Evolutionary conservation across 2,329 filamentous ascomycete genomes (phyloP).

Genomic region (Sporothrix protearum): DNA sequence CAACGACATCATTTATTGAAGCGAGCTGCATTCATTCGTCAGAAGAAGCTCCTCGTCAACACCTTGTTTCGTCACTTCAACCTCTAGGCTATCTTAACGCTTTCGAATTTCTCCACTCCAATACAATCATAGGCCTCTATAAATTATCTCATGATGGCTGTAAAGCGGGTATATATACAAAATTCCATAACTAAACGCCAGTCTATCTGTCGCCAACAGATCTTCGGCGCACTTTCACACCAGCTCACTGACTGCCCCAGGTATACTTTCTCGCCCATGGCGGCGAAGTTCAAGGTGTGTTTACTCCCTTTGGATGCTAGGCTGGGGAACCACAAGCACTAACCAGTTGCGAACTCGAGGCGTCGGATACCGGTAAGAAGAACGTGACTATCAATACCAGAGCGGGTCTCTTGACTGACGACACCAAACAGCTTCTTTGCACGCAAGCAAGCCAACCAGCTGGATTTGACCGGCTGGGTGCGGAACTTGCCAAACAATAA

Average conservation of each 20-base stretch:
- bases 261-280: slow-evolving; percentile 64
- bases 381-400: background rate
- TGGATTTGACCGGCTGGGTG: slow-evolving; percentile 59
- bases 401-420: background rate
- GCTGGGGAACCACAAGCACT: background rate
- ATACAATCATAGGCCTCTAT: background rate
- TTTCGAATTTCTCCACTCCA: too few relatives aligned
- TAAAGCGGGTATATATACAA: slow-evolving; percentile 27
- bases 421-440: slow-evolving; percentile 50
- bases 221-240: background rate
- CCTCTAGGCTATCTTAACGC: background rate
- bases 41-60: background rate
- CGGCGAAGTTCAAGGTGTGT: slow-evolving; percentile 60
- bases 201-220: background rate
- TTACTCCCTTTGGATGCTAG: too few relatives aligned
- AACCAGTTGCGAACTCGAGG: slow-evolving; percentile 52
- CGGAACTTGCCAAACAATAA: slow-evolving; percentile 56
- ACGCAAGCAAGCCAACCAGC: slow-evolving; percentile 48
- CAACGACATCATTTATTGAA: background rate
- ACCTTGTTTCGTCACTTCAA: background rate
- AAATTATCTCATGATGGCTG: slow-evolving; percentile 17
- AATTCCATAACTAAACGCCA: background rate
- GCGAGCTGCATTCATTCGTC: background rate
- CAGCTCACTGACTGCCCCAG: slow-evolving; percentile 35
- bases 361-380: slow-evolving; percentile 53